Conservation (phyloP, 2,329 filamentous ascomycete species). For the Daldinia eschscholtzii region DNA sequence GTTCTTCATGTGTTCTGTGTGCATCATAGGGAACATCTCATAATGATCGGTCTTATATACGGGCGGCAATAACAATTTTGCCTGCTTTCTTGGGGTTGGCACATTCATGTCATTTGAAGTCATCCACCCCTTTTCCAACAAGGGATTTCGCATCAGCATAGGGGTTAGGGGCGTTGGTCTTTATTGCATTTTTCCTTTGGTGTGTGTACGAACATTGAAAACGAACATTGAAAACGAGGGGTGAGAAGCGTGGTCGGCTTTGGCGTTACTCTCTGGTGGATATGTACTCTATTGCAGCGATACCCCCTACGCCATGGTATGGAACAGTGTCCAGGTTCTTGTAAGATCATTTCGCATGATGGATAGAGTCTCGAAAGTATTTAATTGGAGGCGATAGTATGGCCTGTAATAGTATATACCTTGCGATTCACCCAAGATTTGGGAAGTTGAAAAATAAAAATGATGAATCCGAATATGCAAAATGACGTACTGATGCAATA, state of each 20-base stretch:
- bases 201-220: conserved; percentile 39
- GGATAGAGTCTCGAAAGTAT: conserved; percentile 10
- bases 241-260: conserved; percentile 22
- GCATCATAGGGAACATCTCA: background rate
- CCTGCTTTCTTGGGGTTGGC: conserved; percentile 1
- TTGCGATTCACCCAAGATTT: background rate
- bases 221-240: conserved; percentile 33
- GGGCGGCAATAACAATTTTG: background rate
- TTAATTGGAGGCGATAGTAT: conserved; percentile 14
- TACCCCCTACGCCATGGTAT: conserved; percentile 37
- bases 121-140: conserved; percentile 6
- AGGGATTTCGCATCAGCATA: conserved; percentile 33
- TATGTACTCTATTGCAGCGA: conserved; percentile 40
- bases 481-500: conserved; percentile 5
- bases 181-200: conserved; percentile 31
- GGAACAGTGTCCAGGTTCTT: conserved; percentile 27
- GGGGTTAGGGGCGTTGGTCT: conserved; percentile 33
- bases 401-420: conserved; percentile 11
- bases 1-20: background rate
- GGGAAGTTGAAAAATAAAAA: background rate
- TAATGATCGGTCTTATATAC: conserved; percentile 2
- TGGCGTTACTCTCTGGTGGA: conserved; percentile 35
- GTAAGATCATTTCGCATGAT: conserved; percentile 16
- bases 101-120: conserved; percentile 7
- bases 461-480: background rate